These are phyloP conservation scores for Meyerozyma smithsonii DNA, from an alignment of 1,139 yeast species.

Conservation along the genomic window DNA sequence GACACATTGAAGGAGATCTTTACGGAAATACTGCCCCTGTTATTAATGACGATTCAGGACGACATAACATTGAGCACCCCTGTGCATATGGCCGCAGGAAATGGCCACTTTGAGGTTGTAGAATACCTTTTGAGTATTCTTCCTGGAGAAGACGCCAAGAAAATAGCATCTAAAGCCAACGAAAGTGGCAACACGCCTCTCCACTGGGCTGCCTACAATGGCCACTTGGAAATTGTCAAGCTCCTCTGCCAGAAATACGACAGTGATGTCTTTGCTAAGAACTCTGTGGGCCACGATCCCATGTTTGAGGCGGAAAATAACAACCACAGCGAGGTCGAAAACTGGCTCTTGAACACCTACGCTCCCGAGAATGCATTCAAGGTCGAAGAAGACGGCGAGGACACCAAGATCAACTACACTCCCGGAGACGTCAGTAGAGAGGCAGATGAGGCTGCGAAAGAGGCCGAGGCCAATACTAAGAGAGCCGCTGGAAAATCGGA, in stretches of 20 bases:
- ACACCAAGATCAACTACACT: slow-evolving; percentile 42
- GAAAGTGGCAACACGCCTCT: slow-evolving; percentile 87
- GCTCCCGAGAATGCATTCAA: slow-evolving; percentile 61
- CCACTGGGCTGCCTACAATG: slow-evolving; percentile 94
- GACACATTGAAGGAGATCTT: slow-evolving; percentile 69
- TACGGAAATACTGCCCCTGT: slow-evolving; percentile 50
- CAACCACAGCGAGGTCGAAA: slow-evolving; percentile 59
- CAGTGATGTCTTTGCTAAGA: slow-evolving; percentile 79
- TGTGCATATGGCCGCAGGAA: slow-evolving; percentile 92
- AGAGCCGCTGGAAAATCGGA: background rate
- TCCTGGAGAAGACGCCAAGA: slow-evolving; percentile 37
- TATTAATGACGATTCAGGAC: slow-evolving; percentile 52
- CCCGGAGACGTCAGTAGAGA: slow-evolving; percentile 48
- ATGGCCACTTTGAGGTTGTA: slow-evolving; percentile 77
- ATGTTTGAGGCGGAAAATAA: slow-evolving; percentile 85
- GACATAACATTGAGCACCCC: slow-evolving; percentile 68
- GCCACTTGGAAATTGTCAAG: slow-evolving; percentile 70
- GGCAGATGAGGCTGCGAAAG: slow-evolving; percentile 36
- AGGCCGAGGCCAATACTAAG: slow-evolving; percentile 10
- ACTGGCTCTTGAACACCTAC: slow-evolving; percentile 66
- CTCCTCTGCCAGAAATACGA: slow-evolving; percentile 64
- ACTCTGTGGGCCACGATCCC: slow-evolving; percentile 73
- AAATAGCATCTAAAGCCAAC: slow-evolving; percentile 54
- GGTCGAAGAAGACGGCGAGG: slow-evolving; percentile 40
- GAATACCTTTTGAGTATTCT: slow-evolving; percentile 53